These are phyloP conservation scores for Calonectria multiphialidica DNA, from an alignment of 2,329 filamentous ascomycete genomes.

Conservation along the genomic window DNA sequence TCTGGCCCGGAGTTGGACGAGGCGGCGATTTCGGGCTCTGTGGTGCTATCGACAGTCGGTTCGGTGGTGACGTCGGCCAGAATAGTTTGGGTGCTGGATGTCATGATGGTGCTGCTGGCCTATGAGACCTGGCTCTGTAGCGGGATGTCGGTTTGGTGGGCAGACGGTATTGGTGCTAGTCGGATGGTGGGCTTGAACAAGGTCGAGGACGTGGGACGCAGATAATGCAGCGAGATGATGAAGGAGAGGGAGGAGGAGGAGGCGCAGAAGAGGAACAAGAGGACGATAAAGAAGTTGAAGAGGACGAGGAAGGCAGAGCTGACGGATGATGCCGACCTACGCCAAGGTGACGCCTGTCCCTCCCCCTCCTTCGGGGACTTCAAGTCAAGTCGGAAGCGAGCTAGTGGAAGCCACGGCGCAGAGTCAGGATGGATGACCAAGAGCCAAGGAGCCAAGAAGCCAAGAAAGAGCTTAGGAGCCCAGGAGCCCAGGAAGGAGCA, in stretches of 20 bases:
- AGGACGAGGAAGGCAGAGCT: too few species aligned
- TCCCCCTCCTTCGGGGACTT: neutral
- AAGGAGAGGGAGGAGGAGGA: neutral
- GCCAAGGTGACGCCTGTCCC: neutral
- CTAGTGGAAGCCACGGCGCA: neutral
- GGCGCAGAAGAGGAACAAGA: neutral
- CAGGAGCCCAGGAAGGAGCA: neutral
- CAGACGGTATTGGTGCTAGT: neutral
- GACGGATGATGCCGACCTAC: neutral
- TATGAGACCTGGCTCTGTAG: neutral
- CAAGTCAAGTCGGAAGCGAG: neutral
- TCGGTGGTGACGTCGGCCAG: neutral
- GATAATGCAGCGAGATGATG: neutral
- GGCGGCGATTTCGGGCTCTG: neutral
- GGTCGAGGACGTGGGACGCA: neutral
- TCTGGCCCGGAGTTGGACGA: slow-evolving; percentile 7
- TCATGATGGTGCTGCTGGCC: neutral
- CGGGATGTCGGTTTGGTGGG: neutral
- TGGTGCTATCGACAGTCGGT: neutral
- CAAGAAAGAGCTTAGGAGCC: neutral
- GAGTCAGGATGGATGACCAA: neutral
- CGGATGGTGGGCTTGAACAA: neutral
- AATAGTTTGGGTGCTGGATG: neutral
- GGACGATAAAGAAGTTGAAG: too few species aligned
- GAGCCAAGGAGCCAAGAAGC: neutral